Evolutionary conservation across 139 green algal genomes (phyloP).

Genomic region (Chlamydomonas urium): DNA sequence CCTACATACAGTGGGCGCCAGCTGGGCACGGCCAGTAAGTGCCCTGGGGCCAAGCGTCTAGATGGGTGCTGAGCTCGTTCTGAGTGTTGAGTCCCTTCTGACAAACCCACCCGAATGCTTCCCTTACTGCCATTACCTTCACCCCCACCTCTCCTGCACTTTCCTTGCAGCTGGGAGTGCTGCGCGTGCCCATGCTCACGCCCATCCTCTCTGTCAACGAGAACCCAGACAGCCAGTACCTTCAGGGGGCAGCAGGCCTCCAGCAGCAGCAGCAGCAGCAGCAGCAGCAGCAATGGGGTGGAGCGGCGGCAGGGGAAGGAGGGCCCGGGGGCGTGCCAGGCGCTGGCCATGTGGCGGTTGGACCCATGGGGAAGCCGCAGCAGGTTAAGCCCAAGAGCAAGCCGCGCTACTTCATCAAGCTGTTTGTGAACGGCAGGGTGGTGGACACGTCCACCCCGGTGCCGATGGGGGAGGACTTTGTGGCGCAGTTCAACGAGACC

Average conservation of each 20-base stretch:
- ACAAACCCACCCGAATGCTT: too few relatives aligned
- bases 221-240: background rate
- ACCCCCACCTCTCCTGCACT: background rate
- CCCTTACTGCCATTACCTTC: background rate
- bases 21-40: background rate
- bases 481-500: conserved; percentile 43
- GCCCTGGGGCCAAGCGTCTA: background rate
- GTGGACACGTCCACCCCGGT: conserved; percentile 30
- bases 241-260: background rate
- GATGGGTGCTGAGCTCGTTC: too few relatives aligned
- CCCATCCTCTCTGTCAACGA: conserved; percentile 40
- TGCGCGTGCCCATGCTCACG: conserved; percentile 33
- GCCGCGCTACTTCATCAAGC: conserved; percentile 35
- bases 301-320: too few relatives aligned
- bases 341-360: background rate
- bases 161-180: conserved; percentile 38
- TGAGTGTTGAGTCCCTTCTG: too few relatives aligned
- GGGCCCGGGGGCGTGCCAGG: too few relatives aligned
- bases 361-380: background rate
- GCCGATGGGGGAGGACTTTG: conserved; percentile 38
- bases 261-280: background rate
- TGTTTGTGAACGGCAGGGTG: conserved; percentile 48
- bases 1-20: background rate
- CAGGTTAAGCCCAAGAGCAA: background rate
- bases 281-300: too few relatives aligned